Conservation (phyloP, 1,139 yeast genomes). For the Groenewaldozyma sp. region DNA sequence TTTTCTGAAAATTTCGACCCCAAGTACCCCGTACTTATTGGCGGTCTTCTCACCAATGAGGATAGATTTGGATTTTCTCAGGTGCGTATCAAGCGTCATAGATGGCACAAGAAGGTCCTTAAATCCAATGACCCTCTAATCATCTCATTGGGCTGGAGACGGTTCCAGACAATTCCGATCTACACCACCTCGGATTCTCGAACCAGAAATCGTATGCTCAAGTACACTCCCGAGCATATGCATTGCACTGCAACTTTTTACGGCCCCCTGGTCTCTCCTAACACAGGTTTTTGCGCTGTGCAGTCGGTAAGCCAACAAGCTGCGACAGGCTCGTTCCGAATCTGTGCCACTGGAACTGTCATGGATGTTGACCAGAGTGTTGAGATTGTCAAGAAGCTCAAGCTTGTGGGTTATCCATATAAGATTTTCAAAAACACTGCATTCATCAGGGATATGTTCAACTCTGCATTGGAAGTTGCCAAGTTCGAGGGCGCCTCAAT, state of each 20-base stretch:
- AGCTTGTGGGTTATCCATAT: constrained; percentile 89
- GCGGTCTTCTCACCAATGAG: constrained; percentile 86
- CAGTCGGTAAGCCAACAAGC: constrained; percentile 76
- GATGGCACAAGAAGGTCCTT: constrained; percentile 96
- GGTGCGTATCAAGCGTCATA: constrained; percentile 91
- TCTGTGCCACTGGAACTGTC: constrained; percentile 96
- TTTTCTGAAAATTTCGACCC: constrained; percentile 83
- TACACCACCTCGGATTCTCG: constrained; percentile 96
- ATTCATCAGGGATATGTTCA: constrained; percentile 93
- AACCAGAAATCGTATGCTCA: constrained; percentile 95
- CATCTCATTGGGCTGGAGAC: constrained; percentile 92
- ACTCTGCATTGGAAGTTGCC: constrained; percentile 87
- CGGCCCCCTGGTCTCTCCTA: constrained; percentile 96
- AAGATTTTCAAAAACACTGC: constrained; percentile 95
- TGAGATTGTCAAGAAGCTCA: constrained; percentile 91
- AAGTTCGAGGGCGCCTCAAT: constrained; percentile 97
- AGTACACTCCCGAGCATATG: constrained; percentile 97
- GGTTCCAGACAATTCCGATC: constrained; percentile 93
- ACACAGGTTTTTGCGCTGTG: constrained; percentile 94
- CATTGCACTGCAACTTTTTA: constrained; percentile 94
- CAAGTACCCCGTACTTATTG: constrained; percentile 72
- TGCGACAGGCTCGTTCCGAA: constrained; percentile 85
- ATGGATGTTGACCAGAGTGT: constrained; percentile 83
- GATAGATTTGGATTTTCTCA: constrained; percentile 88
- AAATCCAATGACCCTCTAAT: constrained; percentile 95